Base-by-base conservation (phyloP, 257 asterid genomes). In the Striga asiatica region DNA sequence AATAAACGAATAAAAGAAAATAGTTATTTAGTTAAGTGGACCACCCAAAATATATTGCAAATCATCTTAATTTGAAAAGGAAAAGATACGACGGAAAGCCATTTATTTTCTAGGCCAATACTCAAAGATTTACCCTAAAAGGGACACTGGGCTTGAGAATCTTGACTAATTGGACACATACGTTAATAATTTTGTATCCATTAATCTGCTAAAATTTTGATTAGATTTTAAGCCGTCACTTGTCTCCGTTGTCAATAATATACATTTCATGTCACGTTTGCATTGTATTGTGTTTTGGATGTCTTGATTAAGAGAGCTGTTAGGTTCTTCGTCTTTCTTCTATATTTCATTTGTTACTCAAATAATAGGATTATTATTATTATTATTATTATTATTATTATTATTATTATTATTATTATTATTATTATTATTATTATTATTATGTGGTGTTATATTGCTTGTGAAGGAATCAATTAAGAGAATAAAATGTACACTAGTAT, bases 131-230 rank as follows among this genome's bases (percentile, higher is more conserved):
- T 52, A 64, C 54, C 66, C 61, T 8, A 58, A 54, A 74, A 45
- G 71, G 60, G 73, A 72, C 74, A 72, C 0, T 57, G 8, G 69
- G 94, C 77, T 46, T 76, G 94, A 84, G 60, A 79, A 81, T 81
- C 70, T 81, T 84, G 83, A 81, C 88, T 56, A 8, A n/a, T n/a
- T 3, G 23, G 16, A 42, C 20, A 18, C 27, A 48, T 22, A 16
- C 37, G n/a, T n/a, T n/a, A 29, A 29, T 29, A 27, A 66, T 19
- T 62, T 65, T 42, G 28, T 50, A 38, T 58, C 50, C 35, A 58
- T 34, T 64, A 17, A 64, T 72, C 48, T 47, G 8, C 69, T 24
- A 39, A 56, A 59, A 19, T 1, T 52, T 46, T 37, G 32, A 43
- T 71, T 62, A 57, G 66, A 73, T 66, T 77, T 50, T 58, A 57